Evolutionary conservation across 169 alveolate species (phyloP), one percentile per base, ranked within the genome.

Genomic region (Theileria luwenshuni): DNA sequence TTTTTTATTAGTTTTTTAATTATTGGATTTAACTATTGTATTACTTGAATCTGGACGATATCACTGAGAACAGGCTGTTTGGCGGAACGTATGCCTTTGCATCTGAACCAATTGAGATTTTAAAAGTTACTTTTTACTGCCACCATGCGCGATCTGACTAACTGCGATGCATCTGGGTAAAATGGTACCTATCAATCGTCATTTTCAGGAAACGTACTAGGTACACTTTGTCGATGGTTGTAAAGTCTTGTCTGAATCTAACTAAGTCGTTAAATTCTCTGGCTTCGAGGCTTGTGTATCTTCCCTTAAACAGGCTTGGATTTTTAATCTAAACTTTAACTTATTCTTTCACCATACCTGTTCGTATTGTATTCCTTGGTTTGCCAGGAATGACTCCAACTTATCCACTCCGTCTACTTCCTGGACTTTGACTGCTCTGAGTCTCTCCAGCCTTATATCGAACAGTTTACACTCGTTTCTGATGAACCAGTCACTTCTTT

Each of bases 401-500:
- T 89, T 89, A 52, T 83, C 76, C 48, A 74, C 89, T 45, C 80
- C 79, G 38, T 89, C 94, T 30, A 74, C 85, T 25, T 85, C 83
- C 38, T 83, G 77, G 7, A 85, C 33, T 62, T 83, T 84, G 15
- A 85, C 56, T 41, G 67, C 77, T 21, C 86, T 71, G 62, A 89
- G 79, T 38, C 79, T 69, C 68, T 89, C 90, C 47, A 92, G 85
- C 28, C 94, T 62, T 47, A 90, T 75, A 6, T 83, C 86, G 43
- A 92, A 80, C 54, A 92, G 75, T 49, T 88, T 83, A 60, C 77
- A 75, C 69, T 92, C 95, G 49, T 91, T 90, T 59, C 85, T 86
- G 54, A 92, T 54, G 60, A 92, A 85, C 95, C 95, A 92, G n/a
- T 92, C 94, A 64, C 86, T 88, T 77, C 85, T 92, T 42, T 90